Evolutionary conservation across 179 eudicot species (phyloP).

Genomic region (Spergularia azorica): DNA sequence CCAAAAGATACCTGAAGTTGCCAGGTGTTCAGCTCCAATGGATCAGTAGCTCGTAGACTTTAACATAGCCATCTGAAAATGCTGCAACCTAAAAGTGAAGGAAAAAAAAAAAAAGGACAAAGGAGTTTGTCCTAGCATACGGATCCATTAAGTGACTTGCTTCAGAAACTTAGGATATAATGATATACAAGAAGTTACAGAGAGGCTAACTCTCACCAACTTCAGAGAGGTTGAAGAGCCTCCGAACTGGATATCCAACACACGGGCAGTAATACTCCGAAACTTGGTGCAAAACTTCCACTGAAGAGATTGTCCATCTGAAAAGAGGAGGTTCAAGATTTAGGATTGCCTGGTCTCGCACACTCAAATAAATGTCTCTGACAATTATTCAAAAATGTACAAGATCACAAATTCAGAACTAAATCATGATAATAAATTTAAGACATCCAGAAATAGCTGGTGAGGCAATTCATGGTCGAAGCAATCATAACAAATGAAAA

Average conservation of each 20-base stretch:
- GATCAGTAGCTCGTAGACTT: conserved; percentile 76
- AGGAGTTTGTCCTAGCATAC: background rate
- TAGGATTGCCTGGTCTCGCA: background rate
- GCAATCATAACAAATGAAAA: background rate
- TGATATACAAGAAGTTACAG: background rate
- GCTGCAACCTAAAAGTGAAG: conserved; percentile 66
- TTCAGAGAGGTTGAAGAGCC: conserved; percentile 61
- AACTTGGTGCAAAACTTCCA: conserved; percentile 84
- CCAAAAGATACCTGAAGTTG: conserved; percentile 76
- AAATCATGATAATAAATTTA: background rate
- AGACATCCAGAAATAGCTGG: conserved; percentile 5
- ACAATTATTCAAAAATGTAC: too few species aligned
- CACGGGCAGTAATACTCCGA: conserved; percentile 46
- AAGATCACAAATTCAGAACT: too few species aligned
- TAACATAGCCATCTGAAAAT: conserved; percentile 83
- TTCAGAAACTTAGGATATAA: background rate
- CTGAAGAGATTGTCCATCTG: conserved; percentile 53
- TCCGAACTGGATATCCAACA: conserved; percentile 78
- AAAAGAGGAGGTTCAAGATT: conserved; percentile 3
- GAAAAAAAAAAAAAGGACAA: conserved; percentile 1
- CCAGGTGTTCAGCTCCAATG: conserved; percentile 78
- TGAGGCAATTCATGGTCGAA: background rate
- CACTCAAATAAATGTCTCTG: background rate
- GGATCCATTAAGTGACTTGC: background rate
- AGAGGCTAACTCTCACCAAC: conserved; percentile 55